Evolutionary conservation across 345 rosid genomes (phyloP), one percentile per base, ranked within the genome.

Genomic region (Populus euphratica): DNA sequence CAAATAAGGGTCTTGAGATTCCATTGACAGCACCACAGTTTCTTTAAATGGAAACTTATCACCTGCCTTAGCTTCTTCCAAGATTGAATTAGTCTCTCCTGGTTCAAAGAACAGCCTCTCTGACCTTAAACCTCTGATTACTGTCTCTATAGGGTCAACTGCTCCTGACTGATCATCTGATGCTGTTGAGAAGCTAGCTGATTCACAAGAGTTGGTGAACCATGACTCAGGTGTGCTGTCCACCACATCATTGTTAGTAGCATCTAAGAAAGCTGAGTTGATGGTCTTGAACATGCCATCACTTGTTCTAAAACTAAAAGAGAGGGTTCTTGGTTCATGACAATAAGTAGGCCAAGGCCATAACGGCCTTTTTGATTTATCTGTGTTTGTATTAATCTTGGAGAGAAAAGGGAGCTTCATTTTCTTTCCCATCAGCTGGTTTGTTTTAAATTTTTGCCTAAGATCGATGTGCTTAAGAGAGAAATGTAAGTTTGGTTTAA

Each of bases 291-390:
- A 80, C 43, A 78, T 36, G 77, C 74, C 81, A 61, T 11, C 77
- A 23, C 35, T 21, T 73, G 65, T 50, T 59, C 74, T 83, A 66
- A 52, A 62, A 56, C 77, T 83, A 65, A 91, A 95, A 78, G 99
- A 95, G 43, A 84, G 86, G 72, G 98, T 93, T 85, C 88, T 88
- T 14, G 98, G 97, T 43, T 81, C 80, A 59, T 92, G 93, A 70
- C 90, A 81, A 80, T 92, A 94, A 74, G 90, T 86, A 35, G 91
- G 92, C 98, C 98, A 94, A 67, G 92, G 88, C 94, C 98, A 94
- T 17, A 90, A 81, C 9, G 91, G 79, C 2, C 73, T 69, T 33
- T 23, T 44, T 5, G 81, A 72, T 17, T 17, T 39, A 41, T 61
- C 31, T 38, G 38, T 29, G 18, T 0, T 5, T 8, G 76, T n/a